phyloP scores from a whole-genome alignment of 1,284 basidiomycete species.

The Wallemia hederae region DNA sequence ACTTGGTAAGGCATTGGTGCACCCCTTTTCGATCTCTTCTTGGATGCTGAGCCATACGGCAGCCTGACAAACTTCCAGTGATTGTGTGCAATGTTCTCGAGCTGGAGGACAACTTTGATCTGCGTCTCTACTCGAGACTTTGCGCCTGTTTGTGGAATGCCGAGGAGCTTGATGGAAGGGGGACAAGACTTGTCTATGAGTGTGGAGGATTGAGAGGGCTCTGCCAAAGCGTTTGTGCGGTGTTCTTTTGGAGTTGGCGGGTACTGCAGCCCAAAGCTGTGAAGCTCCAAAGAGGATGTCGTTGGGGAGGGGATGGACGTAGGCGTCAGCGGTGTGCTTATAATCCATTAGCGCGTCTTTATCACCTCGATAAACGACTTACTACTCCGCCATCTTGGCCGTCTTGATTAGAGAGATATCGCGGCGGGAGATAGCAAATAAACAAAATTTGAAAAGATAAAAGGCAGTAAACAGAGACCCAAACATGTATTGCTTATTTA shows the following conservation, averaged over 20 bases:
- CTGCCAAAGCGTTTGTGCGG: background rate
- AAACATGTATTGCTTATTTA: background rate
- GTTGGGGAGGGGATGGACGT: background rate
- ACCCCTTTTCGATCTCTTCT: slow-evolving; percentile 51
- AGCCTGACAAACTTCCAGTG: slow-evolving; percentile 53
- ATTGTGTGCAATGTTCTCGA: slow-evolving; percentile 1
- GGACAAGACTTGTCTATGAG: background rate
- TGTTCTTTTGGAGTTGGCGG: background rate
- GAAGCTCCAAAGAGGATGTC: background rate
- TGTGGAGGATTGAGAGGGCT: background rate
- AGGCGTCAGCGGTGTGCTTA: background rate
- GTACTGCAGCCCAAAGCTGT: background rate
- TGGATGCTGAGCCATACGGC: slow-evolving; percentile 46
- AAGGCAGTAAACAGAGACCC: background rate
- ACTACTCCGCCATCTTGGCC: background rate
- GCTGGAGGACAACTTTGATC: slow-evolving; percentile 29
- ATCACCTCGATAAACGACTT: background rate
- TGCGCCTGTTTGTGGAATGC: slow-evolving; percentile 52
- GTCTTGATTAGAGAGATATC: background rate
- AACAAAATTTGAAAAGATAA: background rate
- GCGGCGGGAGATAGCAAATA: background rate
- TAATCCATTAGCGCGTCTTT: background rate
- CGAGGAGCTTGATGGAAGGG: slow-evolving; percentile 48
- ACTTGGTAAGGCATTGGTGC: slow-evolving; percentile 3
- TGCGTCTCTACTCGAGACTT: slow-evolving; percentile 85